Conservation (phyloP, 352 stramenopile species). For the Phytophthora ohioensis region DNA sequence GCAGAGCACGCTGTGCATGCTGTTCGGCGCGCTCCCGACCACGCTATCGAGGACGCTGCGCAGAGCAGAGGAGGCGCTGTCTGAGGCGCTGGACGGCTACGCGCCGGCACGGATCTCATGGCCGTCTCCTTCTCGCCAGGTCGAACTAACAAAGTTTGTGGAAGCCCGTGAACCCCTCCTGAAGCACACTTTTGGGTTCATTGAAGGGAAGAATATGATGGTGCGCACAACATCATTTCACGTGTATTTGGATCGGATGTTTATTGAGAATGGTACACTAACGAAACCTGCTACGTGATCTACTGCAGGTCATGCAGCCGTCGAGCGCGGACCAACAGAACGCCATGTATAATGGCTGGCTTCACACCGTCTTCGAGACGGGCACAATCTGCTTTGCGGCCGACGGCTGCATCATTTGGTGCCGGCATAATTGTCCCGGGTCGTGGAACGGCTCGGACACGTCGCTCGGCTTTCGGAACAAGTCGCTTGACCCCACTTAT, state of each 20-base stretch:
- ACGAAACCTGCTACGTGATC: background rate
- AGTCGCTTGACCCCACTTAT: background rate
- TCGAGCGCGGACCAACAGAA: conserved; percentile 10
- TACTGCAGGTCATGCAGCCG: conserved; percentile 4
- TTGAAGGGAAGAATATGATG: conserved; percentile 7
- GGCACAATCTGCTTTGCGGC: conserved; percentile 22
- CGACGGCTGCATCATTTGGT: conserved; percentile 17
- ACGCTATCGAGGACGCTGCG: background rate
- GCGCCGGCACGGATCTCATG: conserved; percentile 2
- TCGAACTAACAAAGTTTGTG: conserved; percentile 14
- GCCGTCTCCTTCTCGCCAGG: conserved; percentile 7
- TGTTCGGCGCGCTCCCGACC: conserved; percentile 8
- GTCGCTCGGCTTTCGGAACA: background rate
- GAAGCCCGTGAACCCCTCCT: conserved; percentile 35
- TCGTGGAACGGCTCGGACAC: conserved; percentile 14
- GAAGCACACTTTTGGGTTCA: conserved; percentile 37
- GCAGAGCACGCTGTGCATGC: background rate
- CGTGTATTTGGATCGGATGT: background rate
- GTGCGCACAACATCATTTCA: background rate
- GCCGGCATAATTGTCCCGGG: conserved; percentile 29
- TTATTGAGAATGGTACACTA: too few relatives aligned
- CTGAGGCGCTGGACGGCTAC: background rate
- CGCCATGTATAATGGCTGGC: conserved; percentile 9
- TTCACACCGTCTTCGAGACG: conserved; percentile 10
- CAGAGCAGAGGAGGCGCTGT: background rate